Base-by-base conservation (phyloP, 2,329 filamentous ascomycete genomes). In the Lecanoromycetidae sp. region DNA sequence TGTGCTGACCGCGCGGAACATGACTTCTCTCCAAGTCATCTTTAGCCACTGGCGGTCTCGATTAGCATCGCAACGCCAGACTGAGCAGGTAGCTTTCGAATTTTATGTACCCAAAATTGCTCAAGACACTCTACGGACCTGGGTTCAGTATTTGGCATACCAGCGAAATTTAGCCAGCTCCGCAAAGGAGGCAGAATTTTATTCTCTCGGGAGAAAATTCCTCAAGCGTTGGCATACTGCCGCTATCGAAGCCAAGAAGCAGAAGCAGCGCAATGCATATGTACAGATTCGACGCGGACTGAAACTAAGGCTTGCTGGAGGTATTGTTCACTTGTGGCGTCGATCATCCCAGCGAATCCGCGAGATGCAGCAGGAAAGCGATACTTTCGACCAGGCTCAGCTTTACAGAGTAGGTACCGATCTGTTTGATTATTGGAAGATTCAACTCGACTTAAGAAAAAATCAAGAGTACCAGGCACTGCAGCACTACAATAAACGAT, bases 181-280 rank as follows among this genome's bases (percentile, higher is more conserved):
- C 72, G 71, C 75, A 22, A 60, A 61, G n/a, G 69, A 75, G 57
- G 75, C 75, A 20, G 62, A 66, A 9, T 79, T 72, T 53, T 80
- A 76, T 57, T 72, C 75, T 30, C 56, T 73, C n/a, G 63, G 68
- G 34, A 76, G 65, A 6, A 65, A 62, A 34, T 61, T 66, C 2
- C 54, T 79, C 43, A 74, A 70, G 52, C 58, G 59, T 12, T 79
- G 75, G 76, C 67, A 65, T 19, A 61, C 65, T 32, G 68, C 70
- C 17, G 71, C 71, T 1, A 58, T 68, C 34, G 63, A 74, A 46
- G 66, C 71, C 13, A 65, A 72, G 26, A 71, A 74, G 49, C 65
- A 66, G 52, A 70, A 74, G 19, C 68, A 74, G 25, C 69, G 75
- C 41, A 70, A 76, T 32, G 69, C 72, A 0, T 80, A 80, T 59